phyloP scores from a whole-genome alignment of 257 asterid genomes.

The Solanum neorickii region DNA sequence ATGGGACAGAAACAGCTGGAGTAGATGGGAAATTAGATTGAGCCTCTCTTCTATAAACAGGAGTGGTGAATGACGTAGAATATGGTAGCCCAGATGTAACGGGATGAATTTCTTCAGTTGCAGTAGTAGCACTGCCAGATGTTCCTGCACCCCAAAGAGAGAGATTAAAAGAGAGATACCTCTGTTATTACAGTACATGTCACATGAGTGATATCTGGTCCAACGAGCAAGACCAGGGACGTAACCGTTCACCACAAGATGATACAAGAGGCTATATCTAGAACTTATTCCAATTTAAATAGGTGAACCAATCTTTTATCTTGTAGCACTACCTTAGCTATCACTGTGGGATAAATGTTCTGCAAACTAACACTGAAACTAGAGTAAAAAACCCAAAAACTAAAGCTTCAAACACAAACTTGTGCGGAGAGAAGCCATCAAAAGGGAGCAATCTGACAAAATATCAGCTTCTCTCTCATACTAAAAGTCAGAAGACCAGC shows the following conservation, averaged over 20 bases:
- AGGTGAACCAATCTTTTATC: neutral
- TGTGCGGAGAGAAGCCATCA: neutral
- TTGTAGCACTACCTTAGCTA: neutral
- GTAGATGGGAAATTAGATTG: neutral
- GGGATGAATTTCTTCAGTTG: slow-evolving; percentile 9
- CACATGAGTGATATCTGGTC: neutral
- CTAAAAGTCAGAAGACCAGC: neutral
- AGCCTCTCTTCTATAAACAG: neutral
- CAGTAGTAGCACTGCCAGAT: slow-evolving; percentile 17
- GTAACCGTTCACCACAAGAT: neutral
- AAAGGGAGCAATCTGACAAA: neutral
- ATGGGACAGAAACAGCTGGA: slow-evolving; percentile 2
- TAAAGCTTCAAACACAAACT: neutral
- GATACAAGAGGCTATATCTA: neutral
- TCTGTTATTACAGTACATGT: neutral
- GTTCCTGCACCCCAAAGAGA: slow-evolving; percentile 15
- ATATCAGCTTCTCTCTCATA: neutral
- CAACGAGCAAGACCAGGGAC: neutral
- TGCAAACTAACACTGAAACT: neutral
- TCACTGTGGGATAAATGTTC: neutral
- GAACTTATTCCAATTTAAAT: neutral
- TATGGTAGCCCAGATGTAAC: slow-evolving; percentile 15
- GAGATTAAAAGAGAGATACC: neutral
- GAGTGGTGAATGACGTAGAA: neutral
- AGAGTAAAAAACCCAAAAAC: neutral